These are phyloP conservation scores for Astrothelium subdiscretum DNA, from an alignment of 495 filamentous ascomycete genomes.

Conservation along the genomic window DNA sequence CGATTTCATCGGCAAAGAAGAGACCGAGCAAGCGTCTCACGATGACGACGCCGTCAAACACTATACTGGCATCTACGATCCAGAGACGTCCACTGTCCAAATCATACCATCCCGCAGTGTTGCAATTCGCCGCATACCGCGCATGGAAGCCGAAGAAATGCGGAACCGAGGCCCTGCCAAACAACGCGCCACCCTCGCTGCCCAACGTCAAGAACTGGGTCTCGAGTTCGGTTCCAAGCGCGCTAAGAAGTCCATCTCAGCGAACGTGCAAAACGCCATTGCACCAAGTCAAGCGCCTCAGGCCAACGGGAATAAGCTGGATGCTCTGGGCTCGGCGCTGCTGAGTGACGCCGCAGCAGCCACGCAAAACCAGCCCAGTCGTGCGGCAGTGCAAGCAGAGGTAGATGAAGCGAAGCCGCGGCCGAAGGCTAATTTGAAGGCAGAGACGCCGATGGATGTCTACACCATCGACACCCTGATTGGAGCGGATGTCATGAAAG, in stretches of 20 bases:
- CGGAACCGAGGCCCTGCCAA: slow-evolving; percentile 34
- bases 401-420: slow-evolving; percentile 64
- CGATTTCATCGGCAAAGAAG: slow-evolving; percentile 32
- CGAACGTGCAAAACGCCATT: slow-evolving; percentile 70
- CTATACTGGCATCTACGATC: slow-evolving; percentile 80
- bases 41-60: slow-evolving; percentile 61
- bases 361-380: slow-evolving; percentile 44
- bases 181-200: background rate
- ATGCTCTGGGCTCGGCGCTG: slow-evolving; percentile 4
- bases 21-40: slow-evolving; percentile 39
- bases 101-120: slow-evolving; percentile 67
- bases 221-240: slow-evolving; percentile 90
- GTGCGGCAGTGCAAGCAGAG: slow-evolving; percentile 51
- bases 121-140: slow-evolving; percentile 38
- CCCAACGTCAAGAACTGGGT: slow-evolving; percentile 56
- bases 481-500: slow-evolving; percentile 44
- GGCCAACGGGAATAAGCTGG: slow-evolving; percentile 14
- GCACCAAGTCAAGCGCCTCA: slow-evolving; percentile 4
- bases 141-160: slow-evolving; percentile 34
- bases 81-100: slow-evolving; percentile 55
- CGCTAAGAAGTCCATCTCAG: slow-evolving; percentile 71
- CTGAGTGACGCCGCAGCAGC: slow-evolving; percentile 30
- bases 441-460: slow-evolving; percentile 63
- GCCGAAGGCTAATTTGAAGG: slow-evolving; percentile 62
- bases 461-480: slow-evolving; percentile 65